These are phyloP conservation scores for Teratosphaeria zuluensis DNA, from an alignment of 2,329 filamentous ascomycete genomes.

Conservation along the genomic window DNA sequence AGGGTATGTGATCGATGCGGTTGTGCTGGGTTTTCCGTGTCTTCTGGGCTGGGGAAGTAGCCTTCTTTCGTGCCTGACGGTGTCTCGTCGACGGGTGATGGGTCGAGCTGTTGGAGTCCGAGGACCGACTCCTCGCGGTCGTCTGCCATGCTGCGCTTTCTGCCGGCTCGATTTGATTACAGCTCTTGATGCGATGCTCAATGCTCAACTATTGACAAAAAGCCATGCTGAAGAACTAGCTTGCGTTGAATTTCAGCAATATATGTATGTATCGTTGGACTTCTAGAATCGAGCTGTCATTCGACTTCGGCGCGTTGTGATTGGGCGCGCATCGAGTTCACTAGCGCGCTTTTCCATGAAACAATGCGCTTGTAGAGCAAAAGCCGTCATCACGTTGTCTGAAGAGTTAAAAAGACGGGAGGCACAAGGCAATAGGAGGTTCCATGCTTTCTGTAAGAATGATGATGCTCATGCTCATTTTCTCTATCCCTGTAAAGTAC, in stretches of 20 bases:
- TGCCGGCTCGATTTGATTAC: background rate
- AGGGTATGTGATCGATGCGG: constrained; percentile 19
- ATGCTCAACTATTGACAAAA: too few species aligned
- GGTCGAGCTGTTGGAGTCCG: constrained; percentile 58
- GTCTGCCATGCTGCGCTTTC: constrained; percentile 20
- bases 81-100: constrained; percentile 62
- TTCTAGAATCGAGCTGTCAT: background rate
- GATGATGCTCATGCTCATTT: background rate
- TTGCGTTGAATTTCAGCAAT: too few species aligned
- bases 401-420: background rate
- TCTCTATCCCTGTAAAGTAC: background rate
- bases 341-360: background rate
- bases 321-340: background rate
- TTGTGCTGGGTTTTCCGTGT: constrained; percentile 7
- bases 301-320: background rate
- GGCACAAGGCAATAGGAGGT: background rate
- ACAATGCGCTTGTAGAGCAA: too few species aligned
- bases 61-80: constrained; percentile 38
- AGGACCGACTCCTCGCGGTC: constrained; percentile 34
- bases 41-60: constrained; percentile 30
- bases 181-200: too few species aligned
- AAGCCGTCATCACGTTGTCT: too few species aligned
- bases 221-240: too few species aligned
- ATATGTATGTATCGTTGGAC: background rate
- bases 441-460: background rate